A percentile compares a stretch with the other conserved stretches of the same genome.
Conservation (phyloP, 1,139 yeast species). For the Geotrichum macrosporum region DNA sequence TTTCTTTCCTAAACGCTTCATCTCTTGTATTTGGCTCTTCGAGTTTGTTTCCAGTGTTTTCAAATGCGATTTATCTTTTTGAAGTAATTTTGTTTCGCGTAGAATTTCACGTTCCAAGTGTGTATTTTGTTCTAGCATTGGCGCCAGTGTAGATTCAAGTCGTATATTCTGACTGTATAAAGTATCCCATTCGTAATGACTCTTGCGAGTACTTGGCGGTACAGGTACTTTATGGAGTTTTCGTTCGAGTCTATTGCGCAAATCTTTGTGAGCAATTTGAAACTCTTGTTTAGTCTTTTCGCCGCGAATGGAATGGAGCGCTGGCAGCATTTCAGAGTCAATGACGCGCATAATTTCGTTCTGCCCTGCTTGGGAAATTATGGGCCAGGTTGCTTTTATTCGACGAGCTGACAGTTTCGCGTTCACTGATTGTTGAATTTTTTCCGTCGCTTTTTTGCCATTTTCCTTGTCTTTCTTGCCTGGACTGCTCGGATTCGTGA, state of each 20-base stretch:
- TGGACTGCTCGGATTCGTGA: no score
- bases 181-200: constrained; percentile 25
- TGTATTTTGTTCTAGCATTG: constrained; percentile 28
- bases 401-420: constrained; percentile 20
- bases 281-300: constrained; percentile 20
- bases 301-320: constrained; percentile 25
- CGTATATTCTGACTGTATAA: constrained; percentile 24
- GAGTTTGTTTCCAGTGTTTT: constrained; percentile 20
- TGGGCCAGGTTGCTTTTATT: constrained; percentile 26
- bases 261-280: constrained; percentile 9
- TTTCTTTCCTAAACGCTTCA: constrained; percentile 1
- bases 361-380: constrained; percentile 25
- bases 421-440: constrained; percentile 7
- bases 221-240: constrained; percentile 25
- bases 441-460: constrained; percentile 3
- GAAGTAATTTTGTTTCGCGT: constrained; percentile 22
- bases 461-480: background rate
- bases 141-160: constrained; percentile 27
- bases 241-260: constrained; percentile 13
- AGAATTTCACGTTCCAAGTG: constrained; percentile 28
- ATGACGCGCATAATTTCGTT: constrained; percentile 23
- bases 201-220: constrained; percentile 27
- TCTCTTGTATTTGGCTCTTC: constrained; percentile 9
- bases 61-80: constrained; percentile 20
- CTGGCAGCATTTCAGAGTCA: constrained; percentile 22